Conservation (phyloP, 2,329 filamentous ascomycete species). For the Aureobasidium pullulans region DNA sequence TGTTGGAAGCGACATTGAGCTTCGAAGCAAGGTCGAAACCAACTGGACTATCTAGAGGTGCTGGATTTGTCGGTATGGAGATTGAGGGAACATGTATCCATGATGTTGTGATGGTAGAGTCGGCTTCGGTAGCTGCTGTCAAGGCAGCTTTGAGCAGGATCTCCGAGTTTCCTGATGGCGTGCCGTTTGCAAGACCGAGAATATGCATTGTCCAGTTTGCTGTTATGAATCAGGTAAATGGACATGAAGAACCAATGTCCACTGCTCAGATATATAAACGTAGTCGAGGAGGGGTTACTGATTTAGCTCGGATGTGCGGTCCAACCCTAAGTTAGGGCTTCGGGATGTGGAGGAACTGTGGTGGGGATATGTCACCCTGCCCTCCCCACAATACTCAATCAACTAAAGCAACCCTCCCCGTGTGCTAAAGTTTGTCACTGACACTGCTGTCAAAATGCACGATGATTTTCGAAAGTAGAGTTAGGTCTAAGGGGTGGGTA, state of each 20-base stretch:
- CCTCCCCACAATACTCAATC: too few species aligned
- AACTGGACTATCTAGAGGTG: background rate
- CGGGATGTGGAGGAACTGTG: conserved; percentile 1
- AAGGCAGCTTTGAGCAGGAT: conserved; percentile 16
- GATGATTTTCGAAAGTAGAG: too few species aligned
- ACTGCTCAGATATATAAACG: background rate
- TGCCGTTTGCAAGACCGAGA: conserved; percentile 14
- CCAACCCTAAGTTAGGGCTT: background rate
- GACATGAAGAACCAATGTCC: background rate
- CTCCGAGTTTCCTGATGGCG: conserved; percentile 13
- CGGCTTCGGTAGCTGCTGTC: background rate
- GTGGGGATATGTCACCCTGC: background rate
- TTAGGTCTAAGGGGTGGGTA: too few species aligned
- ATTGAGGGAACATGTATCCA: conserved; percentile 16
- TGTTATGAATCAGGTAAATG: background rate
- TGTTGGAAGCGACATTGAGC: conserved; percentile 6
- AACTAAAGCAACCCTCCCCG: too few species aligned
- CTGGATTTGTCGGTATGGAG: conserved; percentile 12
- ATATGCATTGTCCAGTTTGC: conserved; percentile 13
- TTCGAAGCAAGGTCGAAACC: conserved; percentile 1
- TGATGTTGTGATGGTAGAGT: conserved; percentile 15
- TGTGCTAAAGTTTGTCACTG: too few species aligned
- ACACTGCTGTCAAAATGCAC: too few species aligned
- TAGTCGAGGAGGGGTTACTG: background rate
- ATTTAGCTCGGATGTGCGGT: background rate